Evolutionary conservation across 2,329 filamentous ascomycete genomes (phyloP), one percentile per base, ranked within the genome.

Genomic region (Aureobasidium lini): DNA sequence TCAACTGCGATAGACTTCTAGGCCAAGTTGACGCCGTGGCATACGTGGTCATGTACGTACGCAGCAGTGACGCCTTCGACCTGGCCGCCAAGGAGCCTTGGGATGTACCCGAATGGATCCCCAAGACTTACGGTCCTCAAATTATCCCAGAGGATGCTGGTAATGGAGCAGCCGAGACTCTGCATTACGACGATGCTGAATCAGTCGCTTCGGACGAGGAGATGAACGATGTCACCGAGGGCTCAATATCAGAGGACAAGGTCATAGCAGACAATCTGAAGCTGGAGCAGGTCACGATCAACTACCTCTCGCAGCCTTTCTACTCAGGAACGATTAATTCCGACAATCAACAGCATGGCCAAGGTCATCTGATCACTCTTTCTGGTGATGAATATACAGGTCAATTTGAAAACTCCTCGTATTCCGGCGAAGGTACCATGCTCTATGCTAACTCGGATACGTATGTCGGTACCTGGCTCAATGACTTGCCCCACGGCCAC

Each of bases 361-460:
- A 75, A 23, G 81, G 82, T 54, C 79, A 76, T 29, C 75, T 78
- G 63, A 79, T 84, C 64, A 75, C 75, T 36, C 76, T 79, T 62
- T 76, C 75, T 29, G 83, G 81, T 48, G 78, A 82, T 57, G 77
- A 76, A 28, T 86, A 86, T 68, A 72, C 70, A 15, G 84, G 84
- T 16, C 70, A 75, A 6, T 84, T 85, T 67, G 71, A 76, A 54
- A 73, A 81, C 36, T 77, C 76, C 47, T 71, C 77, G 57, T 80
- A 80, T 57, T 77, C 82, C 40, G 83, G 84, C 18, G 73, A 78
- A 54, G 84, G 84, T 53, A 74, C 74, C 11, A 81, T 85, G 75
- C 79, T 77, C 5, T 85, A 83, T 68, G 43, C 60, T 4, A 83
- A 95, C 72, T 84, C 84, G 62, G 84, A 84, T 56, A 81, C 87